Percentiles rank a stretch among this genome's conserved stretches.
Conservation (phyloP, 352 stramenopile species). For the Phytophthora tubulina region DNA sequence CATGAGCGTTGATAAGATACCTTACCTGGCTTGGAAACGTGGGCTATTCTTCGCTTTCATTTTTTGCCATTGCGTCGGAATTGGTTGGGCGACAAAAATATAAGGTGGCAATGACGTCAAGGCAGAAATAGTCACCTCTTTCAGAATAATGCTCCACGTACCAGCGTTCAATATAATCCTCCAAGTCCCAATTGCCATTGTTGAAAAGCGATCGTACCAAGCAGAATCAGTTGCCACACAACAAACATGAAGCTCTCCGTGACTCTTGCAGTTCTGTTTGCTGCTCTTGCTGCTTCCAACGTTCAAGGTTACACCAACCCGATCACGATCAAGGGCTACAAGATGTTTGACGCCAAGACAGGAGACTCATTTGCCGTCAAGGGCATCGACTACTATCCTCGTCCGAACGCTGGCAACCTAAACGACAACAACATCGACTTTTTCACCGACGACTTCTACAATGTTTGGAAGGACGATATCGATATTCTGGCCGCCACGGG, state of each 20-base stretch:
- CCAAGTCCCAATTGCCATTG: conserved; percentile 4
- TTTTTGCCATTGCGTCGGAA: not conserved
- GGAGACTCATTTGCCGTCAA: conserved; percentile 70
- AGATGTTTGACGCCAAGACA: conserved; percentile 81
- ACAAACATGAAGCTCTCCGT: conserved; percentile 33
- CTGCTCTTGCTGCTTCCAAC: conserved; percentile 20
- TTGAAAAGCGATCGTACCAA: conserved; percentile 24
- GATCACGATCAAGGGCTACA: conserved; percentile 67
- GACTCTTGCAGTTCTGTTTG: conserved; percentile 15
- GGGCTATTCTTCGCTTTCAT: too few relatives aligned
- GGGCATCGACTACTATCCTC: conserved; percentile 90
- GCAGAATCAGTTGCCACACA: not conserved
- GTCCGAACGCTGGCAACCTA: conserved; percentile 75
- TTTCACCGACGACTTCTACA: conserved; percentile 79
- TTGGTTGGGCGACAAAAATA: conserved; percentile 3
- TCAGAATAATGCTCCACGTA: too few relatives aligned
- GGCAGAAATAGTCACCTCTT: not conserved
- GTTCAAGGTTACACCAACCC: conserved; percentile 44
- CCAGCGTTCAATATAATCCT: not conserved
- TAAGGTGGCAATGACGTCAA: not conserved
- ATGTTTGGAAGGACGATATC: conserved; percentile 80
- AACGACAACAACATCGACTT: conserved; percentile 85
- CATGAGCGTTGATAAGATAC: conserved; percentile 10
- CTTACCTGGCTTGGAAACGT: too few relatives aligned
- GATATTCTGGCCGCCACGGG: conserved; percentile 63